Evolutionary conservation across 2,329 filamentous ascomycete genomes (phyloP).

Genomic region (Xylariomycetidae sp.): DNA sequence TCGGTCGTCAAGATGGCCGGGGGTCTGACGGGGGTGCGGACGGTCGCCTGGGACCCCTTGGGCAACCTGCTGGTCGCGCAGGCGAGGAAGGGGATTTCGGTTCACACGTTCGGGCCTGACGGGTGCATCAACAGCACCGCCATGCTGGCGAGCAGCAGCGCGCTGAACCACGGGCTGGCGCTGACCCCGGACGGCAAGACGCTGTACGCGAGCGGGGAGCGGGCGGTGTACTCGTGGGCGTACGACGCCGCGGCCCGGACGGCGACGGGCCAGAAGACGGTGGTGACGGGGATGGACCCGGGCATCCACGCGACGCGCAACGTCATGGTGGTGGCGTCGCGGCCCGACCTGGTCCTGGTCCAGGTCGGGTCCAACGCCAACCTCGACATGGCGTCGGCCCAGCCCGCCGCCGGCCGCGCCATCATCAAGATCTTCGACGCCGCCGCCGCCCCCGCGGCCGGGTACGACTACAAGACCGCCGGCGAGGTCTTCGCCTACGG

Average conservation of each 20-base stretch:
- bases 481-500: conserved; percentile 36
- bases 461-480: conserved; percentile 35
- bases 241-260: conserved; percentile 49
- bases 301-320: conserved; percentile 36
- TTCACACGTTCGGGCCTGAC: conserved; percentile 35
- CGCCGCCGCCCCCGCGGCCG: conserved; percentile 27
- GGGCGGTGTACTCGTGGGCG: conserved; percentile 48
- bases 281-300: conserved; percentile 34
- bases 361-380: conserved; percentile 35
- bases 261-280: conserved; percentile 37
- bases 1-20: conserved; percentile 35
- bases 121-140: conserved; percentile 35
- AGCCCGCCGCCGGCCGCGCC: conserved; percentile 30
- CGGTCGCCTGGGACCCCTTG: conserved; percentile 30
- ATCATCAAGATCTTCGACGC: conserved; percentile 40
- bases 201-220: conserved; percentile 35
- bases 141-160: conserved; percentile 29
- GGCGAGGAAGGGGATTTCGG: conserved; percentile 31
- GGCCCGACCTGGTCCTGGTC: conserved; percentile 34
- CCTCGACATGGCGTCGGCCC: conserved; percentile 31
- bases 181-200: conserved; percentile 35
- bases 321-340: conserved; percentile 29
- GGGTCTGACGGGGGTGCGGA: conserved; percentile 30
- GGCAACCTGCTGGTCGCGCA: conserved; percentile 36
- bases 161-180: conserved; percentile 36